These are phyloP conservation scores for Colletotrichum incanum DNA, from an alignment of 2,329 filamentous ascomycete genomes.

Conservation along the genomic window DNA sequence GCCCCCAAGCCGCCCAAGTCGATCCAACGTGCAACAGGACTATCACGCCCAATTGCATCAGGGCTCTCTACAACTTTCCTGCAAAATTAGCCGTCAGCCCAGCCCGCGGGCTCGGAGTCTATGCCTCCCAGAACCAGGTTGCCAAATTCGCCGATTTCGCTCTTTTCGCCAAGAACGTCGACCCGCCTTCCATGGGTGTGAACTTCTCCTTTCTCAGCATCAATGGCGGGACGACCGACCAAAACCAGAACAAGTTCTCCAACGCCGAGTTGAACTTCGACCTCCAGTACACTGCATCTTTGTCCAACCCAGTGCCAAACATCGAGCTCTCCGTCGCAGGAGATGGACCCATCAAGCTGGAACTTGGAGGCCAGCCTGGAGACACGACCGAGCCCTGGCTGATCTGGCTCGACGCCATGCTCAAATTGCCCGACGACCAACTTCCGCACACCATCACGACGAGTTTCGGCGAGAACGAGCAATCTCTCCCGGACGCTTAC, in stretches of 20 bases:
- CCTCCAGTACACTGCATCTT: conserved; percentile 54
- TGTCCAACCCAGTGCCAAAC: conserved; percentile 55
- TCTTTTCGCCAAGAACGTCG: conserved; percentile 69
- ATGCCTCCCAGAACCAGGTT: conserved; percentile 62
- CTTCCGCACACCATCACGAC: conserved; percentile 77
- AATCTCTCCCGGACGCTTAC: conserved; percentile 73
- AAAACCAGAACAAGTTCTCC: conserved; percentile 58
- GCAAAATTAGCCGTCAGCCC: conserved; percentile 55
- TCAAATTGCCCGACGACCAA: conserved; percentile 66
- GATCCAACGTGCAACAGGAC: conserved; percentile 53
- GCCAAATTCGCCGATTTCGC: conserved; percentile 69
- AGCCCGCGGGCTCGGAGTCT: conserved; percentile 27
- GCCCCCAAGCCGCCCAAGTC: conserved; percentile 11
- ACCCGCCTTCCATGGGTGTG: conserved; percentile 64
- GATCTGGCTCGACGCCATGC: conserved; percentile 73
- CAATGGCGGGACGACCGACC: conserved; percentile 62
- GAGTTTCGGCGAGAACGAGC: conserved; percentile 81
- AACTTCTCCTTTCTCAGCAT: conserved; percentile 73
- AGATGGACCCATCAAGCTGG: conserved; percentile 44
- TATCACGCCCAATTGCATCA: conserved; percentile 62
- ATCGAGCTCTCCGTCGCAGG: conserved; percentile 53
- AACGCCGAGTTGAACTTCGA: conserved; percentile 57
- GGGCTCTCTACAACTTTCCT: conserved; percentile 61
- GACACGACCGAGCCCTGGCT: conserved; percentile 76
- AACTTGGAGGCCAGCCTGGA: conserved; percentile 13